A percentile compares a stretch with the other conserved stretches of the same genome.
Evolutionary conservation across 1,284 basidiomycete species (phyloP).

Genomic region (Leccinum fallax): DNA sequence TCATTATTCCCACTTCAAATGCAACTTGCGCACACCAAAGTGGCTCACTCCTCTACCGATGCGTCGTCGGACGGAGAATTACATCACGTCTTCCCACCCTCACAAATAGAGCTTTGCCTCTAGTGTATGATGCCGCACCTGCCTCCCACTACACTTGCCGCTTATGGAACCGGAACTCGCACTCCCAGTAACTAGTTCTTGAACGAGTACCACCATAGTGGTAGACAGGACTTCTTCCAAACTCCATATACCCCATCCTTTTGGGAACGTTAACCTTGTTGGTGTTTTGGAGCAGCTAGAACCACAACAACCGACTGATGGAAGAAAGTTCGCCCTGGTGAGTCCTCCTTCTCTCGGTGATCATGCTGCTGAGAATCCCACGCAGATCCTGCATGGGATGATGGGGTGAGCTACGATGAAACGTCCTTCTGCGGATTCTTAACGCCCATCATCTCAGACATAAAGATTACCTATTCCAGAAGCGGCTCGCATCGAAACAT

Average conservation of each 20-base stretch:
- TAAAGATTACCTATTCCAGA: slow-evolving; percentile 83
- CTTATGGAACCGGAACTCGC: slow-evolving; percentile 22
- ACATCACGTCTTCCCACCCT: too few species aligned
- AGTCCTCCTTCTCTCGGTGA: slow-evolving; percentile 29
- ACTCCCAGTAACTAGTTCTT: slow-evolving; percentile 3
- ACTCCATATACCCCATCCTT: slow-evolving; percentile 57
- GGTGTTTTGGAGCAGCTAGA: slow-evolving; percentile 67
- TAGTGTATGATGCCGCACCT: too few species aligned
- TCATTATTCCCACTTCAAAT: too few species aligned
- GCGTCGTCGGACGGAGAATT: too few species aligned
- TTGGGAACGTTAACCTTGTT: slow-evolving; percentile 52
- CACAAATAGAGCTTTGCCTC: too few species aligned
- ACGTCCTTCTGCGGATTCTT: not conserved
- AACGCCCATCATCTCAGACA: slow-evolving; percentile 49
- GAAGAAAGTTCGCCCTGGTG: slow-evolving; percentile 69
- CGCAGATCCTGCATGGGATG: slow-evolving; percentile 73
- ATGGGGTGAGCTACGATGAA: slow-evolving; percentile 56
- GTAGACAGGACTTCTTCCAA: slow-evolving; percentile 44
- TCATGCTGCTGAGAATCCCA: slow-evolving; percentile 15
- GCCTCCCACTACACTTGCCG: slow-evolving; percentile 24
- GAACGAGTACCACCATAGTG: slow-evolving; percentile 34
- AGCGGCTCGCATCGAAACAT: slow-evolving; percentile 64
- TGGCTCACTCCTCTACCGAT: too few species aligned
- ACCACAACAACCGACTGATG: slow-evolving; percentile 50
- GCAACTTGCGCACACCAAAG: too few species aligned